Conservation (phyloP, 257 asterid genomes). For the Solanum bulbocastanum region DNA sequence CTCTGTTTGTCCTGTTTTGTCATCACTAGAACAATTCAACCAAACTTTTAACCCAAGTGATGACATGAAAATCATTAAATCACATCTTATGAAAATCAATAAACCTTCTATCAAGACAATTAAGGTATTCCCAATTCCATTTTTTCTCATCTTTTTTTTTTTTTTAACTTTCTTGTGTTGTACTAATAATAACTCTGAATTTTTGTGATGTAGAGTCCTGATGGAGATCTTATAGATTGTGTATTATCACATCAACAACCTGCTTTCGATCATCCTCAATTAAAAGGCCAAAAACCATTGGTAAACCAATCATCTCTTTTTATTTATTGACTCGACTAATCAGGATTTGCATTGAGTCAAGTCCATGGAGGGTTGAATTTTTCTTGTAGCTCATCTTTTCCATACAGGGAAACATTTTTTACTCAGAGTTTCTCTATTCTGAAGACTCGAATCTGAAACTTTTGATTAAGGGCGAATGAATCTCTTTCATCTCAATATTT, state of each 20-base stretch:
- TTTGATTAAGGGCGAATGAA: neutral
- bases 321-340: neutral
- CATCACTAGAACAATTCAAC: constrained; percentile 24
- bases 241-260: constrained; percentile 69
- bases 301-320: constrained; percentile 14
- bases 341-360: neutral
- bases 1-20: constrained; percentile 34
- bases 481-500: neutral
- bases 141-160: neutral
- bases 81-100: constrained; percentile 57
- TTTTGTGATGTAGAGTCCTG: constrained; percentile 59
- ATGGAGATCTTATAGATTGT: constrained; percentile 86
- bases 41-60: constrained; percentile 49
- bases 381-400: neutral
- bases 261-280: constrained; percentile 82
- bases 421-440: neutral
- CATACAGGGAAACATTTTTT: neutral
- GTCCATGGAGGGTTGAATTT: neutral
- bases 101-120: constrained; percentile 71
- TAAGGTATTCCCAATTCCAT: constrained; percentile 30
- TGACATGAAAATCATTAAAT: constrained; percentile 34
- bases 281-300: constrained; percentile 76
- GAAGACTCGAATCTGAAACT: neutral
- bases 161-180: neutral
- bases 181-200: neutral